These are phyloP conservation scores for Neodidymelliopsis sp. DNA, from an alignment of 2,329 filamentous ascomycete species.

Conservation along the genomic window DNA sequence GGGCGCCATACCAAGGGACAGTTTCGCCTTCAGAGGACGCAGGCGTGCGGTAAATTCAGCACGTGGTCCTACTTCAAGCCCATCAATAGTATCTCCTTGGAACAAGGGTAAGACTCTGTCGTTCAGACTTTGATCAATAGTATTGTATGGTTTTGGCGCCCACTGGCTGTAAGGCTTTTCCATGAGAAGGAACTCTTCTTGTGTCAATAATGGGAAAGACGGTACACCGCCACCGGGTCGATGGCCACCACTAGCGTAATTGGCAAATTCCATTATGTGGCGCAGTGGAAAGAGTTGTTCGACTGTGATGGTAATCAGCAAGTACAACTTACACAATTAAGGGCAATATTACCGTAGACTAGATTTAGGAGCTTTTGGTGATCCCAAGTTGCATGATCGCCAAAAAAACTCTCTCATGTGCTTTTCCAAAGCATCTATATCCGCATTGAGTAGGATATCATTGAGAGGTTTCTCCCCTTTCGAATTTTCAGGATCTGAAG, in stretches of 20 bases:
- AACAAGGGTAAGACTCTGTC: neutral
- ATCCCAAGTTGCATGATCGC: no score
- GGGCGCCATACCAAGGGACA: conserved; percentile 28
- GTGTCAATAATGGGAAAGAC: conserved; percentile 1
- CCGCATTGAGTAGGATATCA: no score
- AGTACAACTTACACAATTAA: no score
- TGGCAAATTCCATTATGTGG: neutral
- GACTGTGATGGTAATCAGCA: no score
- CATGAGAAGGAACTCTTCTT: neutral
- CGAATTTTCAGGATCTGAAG: no score
- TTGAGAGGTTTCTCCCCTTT: no score
- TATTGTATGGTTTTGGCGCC: neutral
- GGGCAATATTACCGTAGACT: no score
- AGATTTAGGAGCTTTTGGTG: no score
- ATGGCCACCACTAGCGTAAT: neutral
- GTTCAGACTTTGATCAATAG: neutral
- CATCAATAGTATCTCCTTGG: neutral
- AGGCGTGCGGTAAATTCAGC: conserved; percentile 14
- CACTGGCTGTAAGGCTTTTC: neutral
- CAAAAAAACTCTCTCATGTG: no score
- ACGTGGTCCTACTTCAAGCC: neutral
- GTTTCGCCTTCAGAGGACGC: conserved; percentile 19
- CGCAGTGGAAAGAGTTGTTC: no score
- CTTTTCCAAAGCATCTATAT: no score
- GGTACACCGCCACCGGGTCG: neutral